Evolutionary conservation across 768 basidiomycete species (phyloP).

Genomic region (Leccinum boreale): DNA sequence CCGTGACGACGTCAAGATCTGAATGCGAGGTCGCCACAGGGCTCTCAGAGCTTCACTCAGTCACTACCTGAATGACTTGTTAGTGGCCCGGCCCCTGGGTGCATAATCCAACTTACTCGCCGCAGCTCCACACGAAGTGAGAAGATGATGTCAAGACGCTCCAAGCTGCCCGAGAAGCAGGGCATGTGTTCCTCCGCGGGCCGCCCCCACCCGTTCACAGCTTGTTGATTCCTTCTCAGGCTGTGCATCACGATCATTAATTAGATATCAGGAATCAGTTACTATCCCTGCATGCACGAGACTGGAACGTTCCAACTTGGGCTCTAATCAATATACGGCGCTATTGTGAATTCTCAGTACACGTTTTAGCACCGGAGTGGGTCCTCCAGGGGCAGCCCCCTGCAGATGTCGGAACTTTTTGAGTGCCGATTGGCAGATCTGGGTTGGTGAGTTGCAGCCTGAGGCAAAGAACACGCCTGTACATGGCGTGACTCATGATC

Average conservation of each 20-base stretch:
- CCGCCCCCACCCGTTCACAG: not conserved
- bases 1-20: not conserved
- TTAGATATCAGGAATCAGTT: not conserved
- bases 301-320: not conserved
- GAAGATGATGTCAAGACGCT: no score
- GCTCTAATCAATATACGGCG: not conserved
- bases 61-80: no score
- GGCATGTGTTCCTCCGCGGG: not conserved
- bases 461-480: no score
- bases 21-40: not conserved
- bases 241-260: not conserved
- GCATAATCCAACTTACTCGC: no score
- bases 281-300: not conserved
- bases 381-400: not conserved
- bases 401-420: not conserved
- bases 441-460: no score
- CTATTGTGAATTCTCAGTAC: no score
- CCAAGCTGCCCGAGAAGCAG: not conserved
- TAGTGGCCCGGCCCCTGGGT: no score
- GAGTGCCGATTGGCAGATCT: no score
- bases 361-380: not conserved
- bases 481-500: not conserved
- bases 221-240: not conserved
- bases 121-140: no score
- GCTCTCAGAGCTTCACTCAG: not conserved